phyloP scores from a whole-genome alignment of 768 basidiomycete genomes.

The Termitomyces sp. region DNA sequence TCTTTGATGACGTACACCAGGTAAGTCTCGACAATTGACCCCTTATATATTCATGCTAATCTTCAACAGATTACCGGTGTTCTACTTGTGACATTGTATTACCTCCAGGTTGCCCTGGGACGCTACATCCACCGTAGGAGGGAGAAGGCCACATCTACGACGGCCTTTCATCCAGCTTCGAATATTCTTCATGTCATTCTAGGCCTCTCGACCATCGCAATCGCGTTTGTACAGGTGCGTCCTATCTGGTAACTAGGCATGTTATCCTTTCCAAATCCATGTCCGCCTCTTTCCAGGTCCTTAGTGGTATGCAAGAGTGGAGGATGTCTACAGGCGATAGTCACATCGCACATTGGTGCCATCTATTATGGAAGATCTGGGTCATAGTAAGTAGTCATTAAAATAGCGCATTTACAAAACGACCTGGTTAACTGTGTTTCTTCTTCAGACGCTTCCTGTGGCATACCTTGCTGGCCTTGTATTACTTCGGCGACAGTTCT shows the following conservation, averaged over 20 bases:
- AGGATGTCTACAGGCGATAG: constrained; percentile 28
- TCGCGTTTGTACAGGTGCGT: constrained; percentile 49
- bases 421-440: background rate
- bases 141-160: constrained; percentile 20
- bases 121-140: constrained; percentile 43
- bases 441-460: constrained; percentile 32
- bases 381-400: constrained; percentile 30
- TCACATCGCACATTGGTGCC: constrained; percentile 30
- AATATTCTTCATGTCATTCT: constrained; percentile 54
- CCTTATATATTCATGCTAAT: background rate
- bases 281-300: constrained; percentile 20
- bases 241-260: background rate
- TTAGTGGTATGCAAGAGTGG: constrained; percentile 43
- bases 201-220: constrained; percentile 41
- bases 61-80: constrained; percentile 42
- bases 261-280: background rate
- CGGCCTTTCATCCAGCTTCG: constrained; percentile 38
- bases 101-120: constrained; percentile 48
- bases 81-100: constrained; percentile 43
- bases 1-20: constrained; percentile 40
- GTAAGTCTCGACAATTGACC: constrained; percentile 14
- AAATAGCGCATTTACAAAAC: background rate
- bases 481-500: constrained; percentile 37
- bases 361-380: constrained; percentile 41
- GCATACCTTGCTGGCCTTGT: constrained; percentile 41